Percentiles rank a stretch among this genome's conserved stretches.
Evolutionary conservation across 164 flowering plant genomes (phyloP).

Genomic region (Sextonia rubra): DNA sequence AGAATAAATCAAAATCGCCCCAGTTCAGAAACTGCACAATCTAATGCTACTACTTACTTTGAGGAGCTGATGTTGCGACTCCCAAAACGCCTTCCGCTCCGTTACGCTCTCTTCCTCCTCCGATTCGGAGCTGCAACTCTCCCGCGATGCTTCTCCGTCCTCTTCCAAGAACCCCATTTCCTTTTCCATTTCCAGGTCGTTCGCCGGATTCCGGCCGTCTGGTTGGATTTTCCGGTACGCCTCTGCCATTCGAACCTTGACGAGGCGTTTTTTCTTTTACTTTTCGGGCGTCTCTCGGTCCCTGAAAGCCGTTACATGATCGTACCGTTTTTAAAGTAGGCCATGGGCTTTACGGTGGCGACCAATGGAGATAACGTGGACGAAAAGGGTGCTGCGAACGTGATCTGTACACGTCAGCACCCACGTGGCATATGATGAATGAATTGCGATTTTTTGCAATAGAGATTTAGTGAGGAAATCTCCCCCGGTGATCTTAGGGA

Average conservation of each 20-base stretch:
- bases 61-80: constrained; percentile 23
- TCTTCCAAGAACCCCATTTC: constrained; percentile 43
- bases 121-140: constrained; percentile 3
- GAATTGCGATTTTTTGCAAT: too few species aligned
- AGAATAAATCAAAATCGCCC: background rate
- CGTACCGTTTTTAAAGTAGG: background rate
- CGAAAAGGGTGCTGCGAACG: background rate
- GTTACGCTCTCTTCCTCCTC: background rate
- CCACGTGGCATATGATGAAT: too few species aligned
- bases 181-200: constrained; percentile 26
- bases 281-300: background rate
- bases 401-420: background rate
- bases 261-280: background rate
- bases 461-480: too few species aligned
- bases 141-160: constrained; percentile 12
- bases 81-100: constrained; percentile 24
- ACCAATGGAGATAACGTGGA: background rate
- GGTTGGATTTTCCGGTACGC: background rate
- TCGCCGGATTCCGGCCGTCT: background rate
- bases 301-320: background rate
- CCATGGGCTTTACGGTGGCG: background rate
- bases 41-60: constrained; percentile 12
- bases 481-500: too few species aligned
- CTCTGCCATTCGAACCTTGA: background rate
- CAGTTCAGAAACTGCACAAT: background rate